A percentile compares a stretch with the other conserved stretches of the same genome.
Evolutionary conservation across 306 rosid genomes (phyloP).

Genomic region (Casuarina equisetifolia): DNA sequence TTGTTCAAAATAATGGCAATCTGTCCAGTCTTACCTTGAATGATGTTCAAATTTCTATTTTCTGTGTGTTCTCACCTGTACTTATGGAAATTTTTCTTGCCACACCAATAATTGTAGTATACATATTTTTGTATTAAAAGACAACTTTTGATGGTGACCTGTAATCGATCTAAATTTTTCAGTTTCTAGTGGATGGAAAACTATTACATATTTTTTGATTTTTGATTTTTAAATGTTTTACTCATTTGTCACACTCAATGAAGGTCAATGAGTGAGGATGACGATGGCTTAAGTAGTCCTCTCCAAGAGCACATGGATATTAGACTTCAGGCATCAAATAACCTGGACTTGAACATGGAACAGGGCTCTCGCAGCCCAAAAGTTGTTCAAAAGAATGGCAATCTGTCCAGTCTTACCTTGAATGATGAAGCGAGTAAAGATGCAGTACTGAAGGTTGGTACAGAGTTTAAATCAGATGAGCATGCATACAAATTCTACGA

Average conservation of each 20-base stretch:
- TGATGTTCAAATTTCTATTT: not conserved
- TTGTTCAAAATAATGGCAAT: constrained; percentile 27
- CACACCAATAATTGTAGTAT: not conserved
- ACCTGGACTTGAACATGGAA: constrained; percentile 63
- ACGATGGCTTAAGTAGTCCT: constrained; percentile 28
- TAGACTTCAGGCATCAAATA: constrained; percentile 34
- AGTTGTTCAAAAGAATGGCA: constrained; percentile 23
- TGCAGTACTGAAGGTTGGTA: constrained; percentile 37
- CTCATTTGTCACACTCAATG: constrained; percentile 21
- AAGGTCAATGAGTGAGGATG: constrained; percentile 55
- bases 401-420: constrained; percentile 21
- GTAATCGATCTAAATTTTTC: not conserved
- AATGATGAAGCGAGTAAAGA: constrained; percentile 7
- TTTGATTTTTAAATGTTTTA: not conserved
- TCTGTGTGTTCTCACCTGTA: not conserved
- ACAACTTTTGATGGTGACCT: not conserved
- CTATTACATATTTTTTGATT: not conserved
- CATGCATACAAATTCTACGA: constrained; percentile 57
- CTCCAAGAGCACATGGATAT: constrained; percentile 33
- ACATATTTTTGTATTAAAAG: not conserved
- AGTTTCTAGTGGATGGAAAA: not conserved
- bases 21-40: constrained; percentile 17
- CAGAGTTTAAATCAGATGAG: constrained; percentile 60
- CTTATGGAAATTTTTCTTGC: not conserved
- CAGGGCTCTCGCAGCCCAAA: constrained; percentile 48